These are phyloP conservation scores for Ophiostoma quercus DNA, from an alignment of 2,329 filamentous ascomycete species.

Conservation along the genomic window DNA sequence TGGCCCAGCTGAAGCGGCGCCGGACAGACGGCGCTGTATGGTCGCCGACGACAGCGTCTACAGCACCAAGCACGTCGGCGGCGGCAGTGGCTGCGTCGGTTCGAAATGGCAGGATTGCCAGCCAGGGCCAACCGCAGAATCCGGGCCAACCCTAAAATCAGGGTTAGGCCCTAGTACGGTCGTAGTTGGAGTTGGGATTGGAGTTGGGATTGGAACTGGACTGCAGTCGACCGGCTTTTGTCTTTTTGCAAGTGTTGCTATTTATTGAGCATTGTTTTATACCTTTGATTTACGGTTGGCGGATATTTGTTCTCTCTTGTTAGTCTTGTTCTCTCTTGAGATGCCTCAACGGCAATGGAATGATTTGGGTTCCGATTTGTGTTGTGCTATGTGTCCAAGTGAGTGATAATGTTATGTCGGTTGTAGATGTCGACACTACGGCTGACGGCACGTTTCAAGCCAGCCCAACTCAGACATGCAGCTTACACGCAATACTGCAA, in stretches of 20 bases:
- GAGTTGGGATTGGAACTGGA: no score
- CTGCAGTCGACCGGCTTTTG: neutral
- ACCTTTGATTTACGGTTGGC: neutral
- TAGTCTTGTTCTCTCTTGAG: neutral
- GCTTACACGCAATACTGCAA: neutral
- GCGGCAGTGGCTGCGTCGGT: neutral
- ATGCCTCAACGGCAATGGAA: neutral
- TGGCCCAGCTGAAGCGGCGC: neutral
- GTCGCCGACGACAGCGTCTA: neutral
- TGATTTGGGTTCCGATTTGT: neutral
- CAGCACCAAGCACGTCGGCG: neutral
- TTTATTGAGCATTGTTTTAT: neutral
- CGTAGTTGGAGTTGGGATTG: neutral
- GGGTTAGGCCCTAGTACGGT: neutral
- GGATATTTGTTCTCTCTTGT: neutral
- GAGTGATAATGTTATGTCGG: neutral
- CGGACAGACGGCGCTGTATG: neutral
- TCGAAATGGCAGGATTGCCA: neutral
- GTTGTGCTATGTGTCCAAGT: no score
- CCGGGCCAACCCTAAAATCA: no score
- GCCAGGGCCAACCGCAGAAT: neutral
- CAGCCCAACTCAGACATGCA: neutral
- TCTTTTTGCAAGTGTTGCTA: neutral
- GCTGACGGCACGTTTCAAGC: neutral
- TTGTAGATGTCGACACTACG: no score